phyloP scores from a whole-genome alignment of 2,329 filamentous ascomycete species.

The Albifimbria verrucaria region DNA sequence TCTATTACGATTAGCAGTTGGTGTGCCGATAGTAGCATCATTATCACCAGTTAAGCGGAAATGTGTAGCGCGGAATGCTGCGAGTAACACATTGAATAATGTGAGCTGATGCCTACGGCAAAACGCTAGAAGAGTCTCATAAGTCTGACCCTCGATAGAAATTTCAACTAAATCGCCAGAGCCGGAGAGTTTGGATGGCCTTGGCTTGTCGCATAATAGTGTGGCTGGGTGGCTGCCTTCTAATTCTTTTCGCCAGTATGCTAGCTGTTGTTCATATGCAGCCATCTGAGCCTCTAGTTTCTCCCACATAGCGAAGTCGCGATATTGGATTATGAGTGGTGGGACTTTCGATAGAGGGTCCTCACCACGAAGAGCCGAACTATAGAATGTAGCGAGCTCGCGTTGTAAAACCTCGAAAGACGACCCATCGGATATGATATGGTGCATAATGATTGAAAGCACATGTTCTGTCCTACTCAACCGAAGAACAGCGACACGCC shows the following conservation, averaged over 20 bases:
- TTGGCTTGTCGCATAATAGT: not conserved
- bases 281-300: slow-evolving; percentile 6
- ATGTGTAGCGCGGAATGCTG: slow-evolving; percentile 12
- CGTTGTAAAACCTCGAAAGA: slow-evolving; percentile 11
- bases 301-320: slow-evolving; percentile 15
- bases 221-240: slow-evolving; percentile 8
- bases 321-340: slow-evolving; percentile 17
- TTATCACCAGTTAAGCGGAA: slow-evolving; percentile 10
- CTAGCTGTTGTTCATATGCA: slow-evolving; percentile 9
- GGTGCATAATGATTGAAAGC: slow-evolving; percentile 12
- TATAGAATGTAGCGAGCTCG: slow-evolving; percentile 8
- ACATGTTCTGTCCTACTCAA: slow-evolving; percentile 7
- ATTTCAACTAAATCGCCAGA: slow-evolving; percentile 1
- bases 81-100: slow-evolving; percentile 7
- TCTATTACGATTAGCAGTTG: slow-evolving; percentile 8
- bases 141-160: not conserved
- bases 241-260: slow-evolving; percentile 14
- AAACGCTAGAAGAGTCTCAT: not conserved
- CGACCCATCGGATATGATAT: slow-evolving; percentile 13
- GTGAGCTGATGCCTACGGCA: slow-evolving; percentile 4
- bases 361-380: not conserved
- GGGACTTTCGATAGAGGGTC: slow-evolving; percentile 7
- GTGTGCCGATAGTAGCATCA: slow-evolving; percentile 11
- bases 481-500: slow-evolving; percentile 8
- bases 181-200: not conserved